Conservation (phyloP, 257 asterid species). For the Verbascum thapsus region DNA sequence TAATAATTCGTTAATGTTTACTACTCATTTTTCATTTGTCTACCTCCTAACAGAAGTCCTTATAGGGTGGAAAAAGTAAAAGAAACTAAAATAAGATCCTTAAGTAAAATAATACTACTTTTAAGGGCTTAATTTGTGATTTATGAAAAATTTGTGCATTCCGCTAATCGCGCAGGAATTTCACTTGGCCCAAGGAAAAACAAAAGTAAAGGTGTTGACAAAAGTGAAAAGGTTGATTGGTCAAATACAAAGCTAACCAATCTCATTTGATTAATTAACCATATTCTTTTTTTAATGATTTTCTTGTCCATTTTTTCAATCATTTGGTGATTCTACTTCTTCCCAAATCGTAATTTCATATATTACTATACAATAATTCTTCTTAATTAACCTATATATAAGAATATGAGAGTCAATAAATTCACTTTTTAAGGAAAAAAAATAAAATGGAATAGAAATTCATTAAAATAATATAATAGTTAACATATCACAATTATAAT, state of each 20-base stretch:
- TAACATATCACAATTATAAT: no score
- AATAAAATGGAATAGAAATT: no score
- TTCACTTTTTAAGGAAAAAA: no score
- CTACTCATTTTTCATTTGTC: background rate
- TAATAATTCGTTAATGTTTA: background rate
- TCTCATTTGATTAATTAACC: slow-evolving; percentile 32
- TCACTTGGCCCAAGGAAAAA: slow-evolving; percentile 37
- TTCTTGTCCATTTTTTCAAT: background rate
- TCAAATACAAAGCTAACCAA: slow-evolving; percentile 46
- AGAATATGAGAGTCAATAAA: background rate
- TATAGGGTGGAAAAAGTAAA: background rate
- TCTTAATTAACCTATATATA: background rate
- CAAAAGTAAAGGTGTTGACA: slow-evolving; percentile 43
- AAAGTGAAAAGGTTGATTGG: slow-evolving; percentile 36
- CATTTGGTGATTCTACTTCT: background rate
- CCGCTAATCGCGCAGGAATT: slow-evolving; percentile 59
- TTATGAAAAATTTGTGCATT: background rate
- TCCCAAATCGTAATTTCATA: background rate
- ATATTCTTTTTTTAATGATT: background rate
- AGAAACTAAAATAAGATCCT: background rate
- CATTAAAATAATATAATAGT: background rate
- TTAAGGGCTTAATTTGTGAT: slow-evolving; percentile 18
- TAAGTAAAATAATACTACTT: background rate
- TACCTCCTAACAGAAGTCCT: no score
- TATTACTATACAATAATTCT: background rate